Evolutionary conservation across 176 grass and related monocot genomes (phyloP).

Genomic region (Puya raimondii): DNA sequence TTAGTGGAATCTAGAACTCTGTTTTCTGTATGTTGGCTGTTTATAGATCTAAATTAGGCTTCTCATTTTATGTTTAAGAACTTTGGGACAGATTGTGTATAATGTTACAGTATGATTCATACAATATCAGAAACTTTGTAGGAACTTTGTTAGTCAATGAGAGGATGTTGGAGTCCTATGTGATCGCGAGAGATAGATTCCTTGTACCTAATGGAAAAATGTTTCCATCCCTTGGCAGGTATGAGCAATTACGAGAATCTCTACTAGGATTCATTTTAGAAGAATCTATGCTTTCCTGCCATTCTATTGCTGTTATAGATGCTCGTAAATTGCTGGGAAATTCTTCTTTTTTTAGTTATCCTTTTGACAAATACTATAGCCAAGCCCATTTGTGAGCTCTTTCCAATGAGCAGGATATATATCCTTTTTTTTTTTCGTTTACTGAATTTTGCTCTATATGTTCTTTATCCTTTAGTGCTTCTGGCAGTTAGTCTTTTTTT

Average conservation of each 20-base stretch:
- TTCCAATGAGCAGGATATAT: too few species aligned
- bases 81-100: background rate
- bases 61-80: background rate
- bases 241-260: slow-evolving; percentile 1
- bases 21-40: slow-evolving; percentile 3
- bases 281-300: background rate
- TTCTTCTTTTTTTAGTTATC: too few species aligned
- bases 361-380: too few species aligned
- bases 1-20: background rate
- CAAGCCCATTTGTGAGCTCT: too few species aligned
- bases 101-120: slow-evolving; percentile 2
- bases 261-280: background rate
- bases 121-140: slow-evolving; percentile 30
- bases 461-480: too few species aligned
- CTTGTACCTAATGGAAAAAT: slow-evolving; percentile 82
- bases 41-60: background rate
- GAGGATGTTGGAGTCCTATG: slow-evolving; percentile 96
- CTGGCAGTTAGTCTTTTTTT: too few species aligned
- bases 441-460: too few species aligned
- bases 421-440: too few species aligned
- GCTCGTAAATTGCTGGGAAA: background rate
- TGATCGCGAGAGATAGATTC: slow-evolving; percentile 97
- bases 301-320: background rate
- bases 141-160: slow-evolving; percentile 98
- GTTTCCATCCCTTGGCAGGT: slow-evolving; percentile 99